A percentile compares a stretch with the other conserved stretches of the same genome.
These are phyloP conservation scores for Kalmusia sp. DNA, from an alignment of 2,329 filamentous ascomycete genomes.

Conservation along the genomic window DNA sequence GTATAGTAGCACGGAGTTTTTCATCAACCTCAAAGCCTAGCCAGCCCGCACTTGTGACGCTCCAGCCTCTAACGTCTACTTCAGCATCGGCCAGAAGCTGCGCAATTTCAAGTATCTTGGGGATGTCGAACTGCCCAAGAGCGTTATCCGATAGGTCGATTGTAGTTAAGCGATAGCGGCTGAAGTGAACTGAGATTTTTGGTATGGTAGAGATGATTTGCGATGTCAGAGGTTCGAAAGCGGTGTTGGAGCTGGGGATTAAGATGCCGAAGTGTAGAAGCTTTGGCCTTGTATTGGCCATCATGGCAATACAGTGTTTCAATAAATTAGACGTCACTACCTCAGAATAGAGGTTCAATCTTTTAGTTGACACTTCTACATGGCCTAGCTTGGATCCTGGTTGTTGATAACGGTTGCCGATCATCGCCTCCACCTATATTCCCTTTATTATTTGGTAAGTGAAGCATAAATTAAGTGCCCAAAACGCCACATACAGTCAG, in stretches of 20 bases:
- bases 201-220: conserved; percentile 44
- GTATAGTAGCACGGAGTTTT: conserved; percentile 47
- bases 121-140: conserved; percentile 41
- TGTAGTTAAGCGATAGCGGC: conserved; percentile 50
- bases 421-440: too few relatives aligned
- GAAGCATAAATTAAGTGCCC: too few relatives aligned
- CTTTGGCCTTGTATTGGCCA: too few relatives aligned
- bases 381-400: too few relatives aligned
- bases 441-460: too few relatives aligned
- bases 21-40: conserved; percentile 42
- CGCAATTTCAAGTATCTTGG: conserved; percentile 33
- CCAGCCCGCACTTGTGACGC: conserved; percentile 40
- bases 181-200: conserved; percentile 51
- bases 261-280: conserved; percentile 47
- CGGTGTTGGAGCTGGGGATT: conserved; percentile 54
- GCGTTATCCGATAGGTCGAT: conserved; percentile 45
- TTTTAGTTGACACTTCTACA: too few relatives aligned
- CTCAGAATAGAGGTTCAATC: too few relatives aligned
- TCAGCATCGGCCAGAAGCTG: conserved; percentile 38
- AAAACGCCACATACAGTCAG: too few relatives aligned
- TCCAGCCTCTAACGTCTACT: conserved; percentile 39
- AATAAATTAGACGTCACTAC: too few relatives aligned
- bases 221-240: conserved; percentile 52
- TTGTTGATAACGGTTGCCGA: too few relatives aligned
- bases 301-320: too few relatives aligned